Percentiles rank a stretch among this genome's conserved stretches.
phyloP scores from a whole-genome alignment of 345 rosid species.

The Eucalyptus pauciflora region DNA sequence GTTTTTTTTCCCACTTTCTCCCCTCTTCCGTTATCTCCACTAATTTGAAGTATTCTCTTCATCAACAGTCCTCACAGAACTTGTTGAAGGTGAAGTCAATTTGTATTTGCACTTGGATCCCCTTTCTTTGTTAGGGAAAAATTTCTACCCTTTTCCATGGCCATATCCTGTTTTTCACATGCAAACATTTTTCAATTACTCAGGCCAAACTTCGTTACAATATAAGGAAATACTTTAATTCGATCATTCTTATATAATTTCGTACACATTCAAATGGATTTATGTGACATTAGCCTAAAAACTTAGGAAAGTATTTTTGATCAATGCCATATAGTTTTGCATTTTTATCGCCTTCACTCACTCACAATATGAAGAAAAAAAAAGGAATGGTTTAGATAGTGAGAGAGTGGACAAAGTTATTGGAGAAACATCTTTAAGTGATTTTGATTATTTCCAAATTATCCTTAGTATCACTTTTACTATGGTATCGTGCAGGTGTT shows the following conservation, averaged over 20 bases:
- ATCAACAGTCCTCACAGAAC: neutral
- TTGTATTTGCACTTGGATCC: neutral
- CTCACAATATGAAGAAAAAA: neutral
- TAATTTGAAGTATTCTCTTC: neutral
- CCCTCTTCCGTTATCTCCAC: neutral
- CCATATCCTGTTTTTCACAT: neutral
- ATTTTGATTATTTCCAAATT: too few species aligned
- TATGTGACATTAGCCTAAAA: neutral
- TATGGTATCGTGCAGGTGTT: fast-evolving
- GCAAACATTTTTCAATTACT: neutral
- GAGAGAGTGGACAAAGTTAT: neutral
- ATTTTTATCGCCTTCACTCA: fast-evolving
- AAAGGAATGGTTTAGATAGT: neutral
- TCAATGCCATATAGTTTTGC: neutral
- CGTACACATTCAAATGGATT: neutral
- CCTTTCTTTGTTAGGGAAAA: neutral
- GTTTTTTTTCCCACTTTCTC: neutral
- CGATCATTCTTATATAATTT: neutral
- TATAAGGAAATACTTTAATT: neutral
- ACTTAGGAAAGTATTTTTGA: neutral
- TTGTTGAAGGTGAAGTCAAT: neutral
- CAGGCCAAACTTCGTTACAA: neutral
- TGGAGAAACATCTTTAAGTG: too few species aligned
- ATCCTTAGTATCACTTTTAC: fast-evolving
- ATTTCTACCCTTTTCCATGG: neutral